Evolutionary conservation across 371 early-diverging fungal genomes (phyloP).

Genomic region (Encephalitozoon hellem): DNA sequence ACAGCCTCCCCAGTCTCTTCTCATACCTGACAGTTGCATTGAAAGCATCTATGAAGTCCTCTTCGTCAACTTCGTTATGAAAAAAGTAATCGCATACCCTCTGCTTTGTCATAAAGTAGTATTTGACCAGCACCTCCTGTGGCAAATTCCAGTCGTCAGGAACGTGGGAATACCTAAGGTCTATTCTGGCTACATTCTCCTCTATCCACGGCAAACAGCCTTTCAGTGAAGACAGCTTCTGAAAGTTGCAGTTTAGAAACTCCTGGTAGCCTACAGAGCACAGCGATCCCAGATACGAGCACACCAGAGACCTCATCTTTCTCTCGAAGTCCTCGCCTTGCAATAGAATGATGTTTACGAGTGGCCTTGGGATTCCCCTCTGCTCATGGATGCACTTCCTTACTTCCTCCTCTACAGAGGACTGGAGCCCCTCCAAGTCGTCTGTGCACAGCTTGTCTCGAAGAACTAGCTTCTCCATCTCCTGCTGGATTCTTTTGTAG

Average conservation of each 20-base stretch:
- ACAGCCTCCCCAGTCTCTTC: constrained; percentile 5
- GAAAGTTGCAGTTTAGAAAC: constrained; percentile 19
- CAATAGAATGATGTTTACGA: constrained; percentile 22
- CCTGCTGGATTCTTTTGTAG: neutral
- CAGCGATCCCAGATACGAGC: constrained; percentile 5
- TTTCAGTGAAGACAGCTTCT: constrained; percentile 15
- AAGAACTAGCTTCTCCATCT: constrained; percentile 7
- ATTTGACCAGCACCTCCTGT: neutral
- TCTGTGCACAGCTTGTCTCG: neutral
- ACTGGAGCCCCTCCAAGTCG: neutral
- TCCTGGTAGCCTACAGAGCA: constrained; percentile 10
- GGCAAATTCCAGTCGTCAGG: constrained; percentile 45
- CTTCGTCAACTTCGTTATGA: constrained; percentile 6
- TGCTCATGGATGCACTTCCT: constrained; percentile 2
- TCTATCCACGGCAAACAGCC: constrained; percentile 22
- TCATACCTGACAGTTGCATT: constrained; percentile 18
- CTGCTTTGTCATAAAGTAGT: constrained; percentile 37
- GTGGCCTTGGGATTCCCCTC: constrained; percentile 16
- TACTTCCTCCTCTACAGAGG: constrained; percentile 18
- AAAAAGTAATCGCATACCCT: constrained; percentile 45
- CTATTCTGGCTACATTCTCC: constrained; percentile 5
- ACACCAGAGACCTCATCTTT: neutral
- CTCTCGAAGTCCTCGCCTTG: constrained; percentile 10
- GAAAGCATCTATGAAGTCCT: constrained; percentile 9
- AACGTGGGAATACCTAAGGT: constrained; percentile 19